Conservation (phyloP, 73 alveolate species). For the Paraurostyla sp. region DNA sequence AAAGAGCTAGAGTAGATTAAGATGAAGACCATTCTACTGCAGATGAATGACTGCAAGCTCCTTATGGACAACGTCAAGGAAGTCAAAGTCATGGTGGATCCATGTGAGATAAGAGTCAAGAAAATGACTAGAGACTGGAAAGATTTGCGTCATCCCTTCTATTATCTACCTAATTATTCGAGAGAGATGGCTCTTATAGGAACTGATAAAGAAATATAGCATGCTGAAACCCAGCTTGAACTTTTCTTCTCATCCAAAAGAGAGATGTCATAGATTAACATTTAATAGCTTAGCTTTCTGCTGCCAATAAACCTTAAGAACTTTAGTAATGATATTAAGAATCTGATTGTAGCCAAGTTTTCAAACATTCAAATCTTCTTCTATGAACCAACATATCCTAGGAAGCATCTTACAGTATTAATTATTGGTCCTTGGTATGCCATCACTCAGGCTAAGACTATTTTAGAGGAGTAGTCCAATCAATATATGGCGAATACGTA, state of each 20-base stretch:
- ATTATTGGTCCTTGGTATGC: slow-evolving; percentile 65
- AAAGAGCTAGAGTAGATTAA: slow-evolving; percentile 22
- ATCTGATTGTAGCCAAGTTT: neutral
- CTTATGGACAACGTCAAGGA: slow-evolving; percentile 55
- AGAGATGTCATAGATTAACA: neutral
- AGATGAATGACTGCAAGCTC: slow-evolving; percentile 59
- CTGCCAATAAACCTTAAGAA: slow-evolving; percentile 62
- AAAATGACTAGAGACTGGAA: slow-evolving; percentile 52
- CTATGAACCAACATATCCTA: slow-evolving; percentile 73
- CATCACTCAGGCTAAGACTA: slow-evolving; percentile 4
- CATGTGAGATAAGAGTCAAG: slow-evolving; percentile 64
- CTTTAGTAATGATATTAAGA: neutral
- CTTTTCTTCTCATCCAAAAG: slow-evolving; percentile 34
- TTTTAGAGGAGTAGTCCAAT: slow-evolving; percentile 55
- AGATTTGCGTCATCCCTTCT: slow-evolving; percentile 73
- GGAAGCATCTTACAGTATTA: slow-evolving; percentile 71
- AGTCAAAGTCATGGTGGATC: slow-evolving; percentile 56
- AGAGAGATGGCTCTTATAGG: slow-evolving; percentile 73
- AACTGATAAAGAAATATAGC: slow-evolving; percentile 26
- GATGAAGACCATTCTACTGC: slow-evolving; percentile 50
- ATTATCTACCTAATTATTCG: slow-evolving; percentile 62
- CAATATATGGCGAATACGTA: slow-evolving; percentile 37
- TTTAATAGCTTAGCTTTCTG: slow-evolving; percentile 14
- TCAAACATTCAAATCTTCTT: slow-evolving; percentile 13
- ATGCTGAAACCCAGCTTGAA: slow-evolving; percentile 44